phyloP scores from a whole-genome alignment of 495 filamentous ascomycete genomes.

The Xylaria bambusicola region DNA sequence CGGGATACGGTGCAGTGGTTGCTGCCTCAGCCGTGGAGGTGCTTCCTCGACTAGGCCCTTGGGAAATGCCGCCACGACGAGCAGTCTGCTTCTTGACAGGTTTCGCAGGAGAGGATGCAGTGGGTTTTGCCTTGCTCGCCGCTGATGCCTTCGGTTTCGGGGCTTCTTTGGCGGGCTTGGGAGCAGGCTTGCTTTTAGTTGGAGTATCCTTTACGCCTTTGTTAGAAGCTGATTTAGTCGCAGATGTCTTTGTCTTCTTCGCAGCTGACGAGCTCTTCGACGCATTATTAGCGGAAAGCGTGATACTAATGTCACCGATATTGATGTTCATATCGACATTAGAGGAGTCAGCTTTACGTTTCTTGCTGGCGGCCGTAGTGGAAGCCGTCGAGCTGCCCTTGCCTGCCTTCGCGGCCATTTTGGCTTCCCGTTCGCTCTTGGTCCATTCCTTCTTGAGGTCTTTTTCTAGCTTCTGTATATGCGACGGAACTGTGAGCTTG shows the following conservation, averaged over 20 bases:
- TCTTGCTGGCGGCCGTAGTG: slow-evolving; percentile 22
- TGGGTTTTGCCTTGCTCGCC: slow-evolving; percentile 22
- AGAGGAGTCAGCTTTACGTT: slow-evolving; percentile 36
- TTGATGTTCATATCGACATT: slow-evolving; percentile 25
- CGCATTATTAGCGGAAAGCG: slow-evolving; percentile 21
- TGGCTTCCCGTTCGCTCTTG: slow-evolving; percentile 49
- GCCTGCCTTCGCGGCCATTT: slow-evolving; percentile 33
- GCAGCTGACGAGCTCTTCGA: slow-evolving; percentile 7
- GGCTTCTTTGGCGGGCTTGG: slow-evolving; percentile 24
- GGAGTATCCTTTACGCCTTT: slow-evolving; percentile 17
- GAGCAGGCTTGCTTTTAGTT: slow-evolving; percentile 17
- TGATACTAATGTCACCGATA: slow-evolving; percentile 28
- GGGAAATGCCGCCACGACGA: slow-evolving; percentile 25
- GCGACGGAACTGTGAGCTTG: slow-evolving; percentile 29
- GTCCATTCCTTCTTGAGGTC: slow-evolving; percentile 56
- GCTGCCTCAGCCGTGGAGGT: background rate
- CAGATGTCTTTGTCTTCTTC: slow-evolving; percentile 23
- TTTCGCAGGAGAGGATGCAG: slow-evolving; percentile 11
- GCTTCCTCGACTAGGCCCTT: slow-evolving; percentile 18
- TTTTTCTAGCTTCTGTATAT: slow-evolving; percentile 47
- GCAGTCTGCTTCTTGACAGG: slow-evolving; percentile 17
- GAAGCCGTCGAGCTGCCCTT: background rate
- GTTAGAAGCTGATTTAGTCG: slow-evolving; percentile 17
- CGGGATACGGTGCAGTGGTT: background rate
- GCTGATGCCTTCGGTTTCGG: slow-evolving; percentile 21